phyloP scores from a whole-genome alignment of 148 eudicot species.

The Agrostemma githago region DNA sequence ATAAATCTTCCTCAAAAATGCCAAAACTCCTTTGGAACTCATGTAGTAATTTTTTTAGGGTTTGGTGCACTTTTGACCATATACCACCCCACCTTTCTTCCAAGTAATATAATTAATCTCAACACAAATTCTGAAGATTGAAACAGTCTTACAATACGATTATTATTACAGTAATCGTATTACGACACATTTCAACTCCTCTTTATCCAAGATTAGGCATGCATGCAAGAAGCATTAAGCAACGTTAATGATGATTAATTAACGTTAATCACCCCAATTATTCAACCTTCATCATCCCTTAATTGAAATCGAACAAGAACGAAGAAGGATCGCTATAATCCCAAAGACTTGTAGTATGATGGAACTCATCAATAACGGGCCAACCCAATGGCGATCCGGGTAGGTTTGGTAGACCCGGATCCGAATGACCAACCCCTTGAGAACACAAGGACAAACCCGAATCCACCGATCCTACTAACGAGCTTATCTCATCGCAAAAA shows the following conservation, averaged over 20 bases:
- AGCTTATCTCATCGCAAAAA: constrained; percentile 39
- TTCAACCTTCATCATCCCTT: background rate
- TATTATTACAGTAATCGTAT: too few species aligned
- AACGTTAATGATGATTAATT: background rate
- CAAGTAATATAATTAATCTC: background rate
- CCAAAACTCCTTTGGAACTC: constrained; percentile 17
- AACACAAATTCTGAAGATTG: background rate
- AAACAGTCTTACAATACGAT: too few species aligned
- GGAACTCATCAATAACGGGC: constrained; percentile 46
- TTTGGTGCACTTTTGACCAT: constrained; percentile 19
- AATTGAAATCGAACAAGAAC: constrained; percentile 46
- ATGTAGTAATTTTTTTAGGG: background rate
- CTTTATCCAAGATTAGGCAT: background rate
- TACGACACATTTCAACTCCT: too few species aligned
- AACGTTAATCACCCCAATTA: background rate
- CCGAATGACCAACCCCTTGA: constrained; percentile 21
- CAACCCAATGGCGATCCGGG: constrained; percentile 28
- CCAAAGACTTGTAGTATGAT: constrained; percentile 46
- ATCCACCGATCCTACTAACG: constrained; percentile 41
- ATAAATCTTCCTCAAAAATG: background rate
- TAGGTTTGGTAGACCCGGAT: constrained; percentile 22
- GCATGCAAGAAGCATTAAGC: constrained; percentile 15
- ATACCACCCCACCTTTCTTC: background rate
- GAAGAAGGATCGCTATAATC: constrained; percentile 57
- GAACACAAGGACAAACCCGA: constrained; percentile 37